Evolutionary conservation across 2,329 filamentous ascomycete genomes (phyloP), one percentile per base, ranked within the genome.

Genomic region (Aspergillus arachidicola): DNA sequence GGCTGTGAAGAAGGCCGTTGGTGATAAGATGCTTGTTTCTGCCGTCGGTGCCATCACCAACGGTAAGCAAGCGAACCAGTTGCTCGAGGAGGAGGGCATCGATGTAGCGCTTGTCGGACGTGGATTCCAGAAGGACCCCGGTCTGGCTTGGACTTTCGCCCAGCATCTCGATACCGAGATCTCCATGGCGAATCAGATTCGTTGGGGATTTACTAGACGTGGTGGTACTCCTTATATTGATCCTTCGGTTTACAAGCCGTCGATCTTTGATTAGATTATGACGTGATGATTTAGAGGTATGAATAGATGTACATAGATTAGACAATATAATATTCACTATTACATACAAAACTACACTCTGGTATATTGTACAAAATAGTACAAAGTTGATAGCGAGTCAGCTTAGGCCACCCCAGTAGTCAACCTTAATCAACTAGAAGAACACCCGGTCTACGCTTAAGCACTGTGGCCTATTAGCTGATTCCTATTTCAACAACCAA

Each of bases 61-160:
- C 34, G 90, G 89, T 2, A 85, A 88, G 70, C 84, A 90, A 75
- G 93, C 92, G 6, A 85, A 88, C 83, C 67, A 86, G 80, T 63
- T 90, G 72, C 73, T 87, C 2, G 80, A 86, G 63, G 76, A 80
- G 65, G 76, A 80, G 10, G 76, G 79, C 65, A 70, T 88, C 63
- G 93, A 97, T 73, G 76, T 94, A n/a, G 87, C 90, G 0, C 83
- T 94, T 21, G 83, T 90, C 1, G 94, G 87, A 0, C 84, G 92
- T 61, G 89, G 91, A 72, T 95, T 95, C 78, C 83, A 96, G 79
- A 87, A 92, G 75, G 92, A 96, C 73, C 91, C 93, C 0, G 89
- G 91, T 62, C 88, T 93, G 73, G 90, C 93, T 10, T 87, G 92
- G 78, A 84, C 86, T 38, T 89, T 87, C 66, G 93, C 92, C 0